Evolutionary conservation across 176 grass and related monocot species (phyloP).

Genomic region (Eleusine indica): DNA sequence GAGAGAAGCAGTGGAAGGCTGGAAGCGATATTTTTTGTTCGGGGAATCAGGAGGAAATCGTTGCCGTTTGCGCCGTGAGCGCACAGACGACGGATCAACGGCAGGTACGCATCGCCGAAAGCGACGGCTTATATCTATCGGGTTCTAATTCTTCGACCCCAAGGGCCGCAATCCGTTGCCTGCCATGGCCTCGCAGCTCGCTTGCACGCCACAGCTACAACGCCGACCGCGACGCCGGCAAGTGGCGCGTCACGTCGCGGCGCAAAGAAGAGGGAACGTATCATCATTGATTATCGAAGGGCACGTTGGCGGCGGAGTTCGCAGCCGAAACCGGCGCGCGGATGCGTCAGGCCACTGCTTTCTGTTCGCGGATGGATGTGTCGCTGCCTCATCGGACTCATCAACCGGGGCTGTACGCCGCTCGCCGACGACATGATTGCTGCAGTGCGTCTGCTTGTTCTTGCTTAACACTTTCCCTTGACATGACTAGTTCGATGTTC

Average conservation of each 20-base stretch:
- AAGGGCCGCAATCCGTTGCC: conserved; percentile 35
- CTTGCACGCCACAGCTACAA: conserved; percentile 40
- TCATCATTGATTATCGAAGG: not conserved
- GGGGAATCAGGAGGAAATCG: not conserved
- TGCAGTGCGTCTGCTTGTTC: not conserved
- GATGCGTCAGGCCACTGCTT: not conserved
- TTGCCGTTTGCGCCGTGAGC: not conserved
- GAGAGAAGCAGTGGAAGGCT: not conserved
- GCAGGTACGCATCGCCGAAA: conserved; percentile 23
- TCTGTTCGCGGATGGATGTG: not conserved
- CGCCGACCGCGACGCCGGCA: conserved; percentile 4
- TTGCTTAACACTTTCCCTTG: not conserved
- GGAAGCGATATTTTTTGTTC: not conserved
- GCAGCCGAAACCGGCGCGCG: not conserved
- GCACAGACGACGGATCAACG: conserved; percentile 13
- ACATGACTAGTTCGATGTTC: too few species aligned
- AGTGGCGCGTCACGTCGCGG: conserved; percentile 25
- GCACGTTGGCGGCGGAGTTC: not conserved
- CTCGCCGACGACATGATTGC: not conserved
- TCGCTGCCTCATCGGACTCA: not conserved
- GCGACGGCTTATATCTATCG: conserved; percentile 12
- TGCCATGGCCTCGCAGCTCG: not conserved
- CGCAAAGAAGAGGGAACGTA: not conserved
- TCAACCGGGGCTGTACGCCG: not conserved
- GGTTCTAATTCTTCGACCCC: conserved; percentile 31